A percentile compares a stretch with the other conserved stretches of the same genome.
These are phyloP conservation scores for Lagenaria siceraria DNA, from an alignment of 306 rosid species.

Conservation along the genomic window DNA sequence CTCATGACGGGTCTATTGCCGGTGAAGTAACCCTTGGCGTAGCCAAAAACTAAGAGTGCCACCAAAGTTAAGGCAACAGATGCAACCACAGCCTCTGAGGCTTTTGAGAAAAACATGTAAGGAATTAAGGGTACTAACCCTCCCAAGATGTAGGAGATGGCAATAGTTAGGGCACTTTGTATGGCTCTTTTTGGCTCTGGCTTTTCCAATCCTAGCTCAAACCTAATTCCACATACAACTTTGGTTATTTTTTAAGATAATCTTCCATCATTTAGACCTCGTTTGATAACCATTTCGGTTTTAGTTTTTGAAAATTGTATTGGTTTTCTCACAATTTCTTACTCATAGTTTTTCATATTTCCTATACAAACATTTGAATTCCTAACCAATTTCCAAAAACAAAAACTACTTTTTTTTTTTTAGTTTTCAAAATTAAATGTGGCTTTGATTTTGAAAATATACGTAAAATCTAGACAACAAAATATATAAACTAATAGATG, in stretches of 20 bases:
- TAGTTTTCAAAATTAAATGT: no score
- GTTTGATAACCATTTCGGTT: no score
- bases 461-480: no score
- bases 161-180: conserved; percentile 76
- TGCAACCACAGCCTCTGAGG: conserved; percentile 46
- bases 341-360: no score
- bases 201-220: conserved; percentile 83
- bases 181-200: conserved; percentile 92
- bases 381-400: no score
- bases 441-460: no score
- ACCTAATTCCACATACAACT: conserved; percentile 20
- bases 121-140: conserved; percentile 70
- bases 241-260: neutral
- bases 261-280: no score
- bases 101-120: conserved; percentile 51
- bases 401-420: no score
- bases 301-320: no score
- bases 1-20: conserved; percentile 55
- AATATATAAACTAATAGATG: no score
- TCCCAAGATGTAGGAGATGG: conserved; percentile 63
- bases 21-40: conserved; percentile 69
- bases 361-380: no score
- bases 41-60: conserved; percentile 67
- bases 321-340: no score
- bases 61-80: conserved; percentile 55